Conservation (phyloP, 23 red algal species). For the Cyanidioschyzon merolae region DNA sequence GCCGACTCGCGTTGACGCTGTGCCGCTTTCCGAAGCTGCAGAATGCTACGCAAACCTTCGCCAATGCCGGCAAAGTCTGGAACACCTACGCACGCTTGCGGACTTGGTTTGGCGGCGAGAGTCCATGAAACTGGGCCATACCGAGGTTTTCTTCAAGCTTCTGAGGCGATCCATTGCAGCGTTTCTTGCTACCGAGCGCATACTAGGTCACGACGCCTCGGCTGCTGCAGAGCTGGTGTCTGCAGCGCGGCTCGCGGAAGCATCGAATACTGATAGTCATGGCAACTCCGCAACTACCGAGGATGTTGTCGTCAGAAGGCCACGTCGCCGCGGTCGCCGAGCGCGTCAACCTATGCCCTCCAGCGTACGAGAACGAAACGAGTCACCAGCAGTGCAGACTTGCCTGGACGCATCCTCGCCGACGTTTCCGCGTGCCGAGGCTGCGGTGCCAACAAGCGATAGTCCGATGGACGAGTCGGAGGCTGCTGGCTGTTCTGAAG, state of each 20-base stretch:
- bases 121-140: not conserved
- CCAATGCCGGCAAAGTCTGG: not conserved
- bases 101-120: not conserved
- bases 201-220: not conserved
- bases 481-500: not conserved
- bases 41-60: not conserved
- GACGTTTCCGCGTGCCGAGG: not conserved
- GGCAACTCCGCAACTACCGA: too few species aligned
- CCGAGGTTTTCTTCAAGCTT: constrained; percentile 2
- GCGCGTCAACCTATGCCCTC: not conserved
- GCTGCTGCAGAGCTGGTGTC: not conserved
- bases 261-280: too few species aligned
- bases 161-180: not conserved
- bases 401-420: not conserved
- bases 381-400: not conserved
- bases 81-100: not conserved
- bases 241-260: not conserved
- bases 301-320: too few species aligned
- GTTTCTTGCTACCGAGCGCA: not conserved
- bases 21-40: not conserved
- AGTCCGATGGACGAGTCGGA: not conserved
- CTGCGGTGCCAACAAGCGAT: not conserved
- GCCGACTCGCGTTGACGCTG: not conserved
- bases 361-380: not conserved
- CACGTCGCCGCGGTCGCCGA: not conserved